Percentiles rank a stretch among this genome's conserved stretches.
Conservation (phyloP, 371 early-diverging fungal genomes). For the Smittium culicis region DNA sequence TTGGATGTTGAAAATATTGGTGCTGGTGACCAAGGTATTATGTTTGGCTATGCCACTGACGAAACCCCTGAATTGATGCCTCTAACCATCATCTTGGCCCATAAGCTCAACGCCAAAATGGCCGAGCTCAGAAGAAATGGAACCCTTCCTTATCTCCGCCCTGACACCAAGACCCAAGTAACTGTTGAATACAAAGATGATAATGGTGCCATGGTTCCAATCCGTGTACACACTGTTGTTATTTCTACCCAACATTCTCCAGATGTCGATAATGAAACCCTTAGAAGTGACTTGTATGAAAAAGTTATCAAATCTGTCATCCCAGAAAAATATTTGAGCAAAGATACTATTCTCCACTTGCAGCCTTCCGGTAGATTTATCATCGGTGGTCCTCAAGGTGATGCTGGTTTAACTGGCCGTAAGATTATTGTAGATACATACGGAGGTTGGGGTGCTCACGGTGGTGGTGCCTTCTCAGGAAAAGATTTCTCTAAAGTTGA, state of each 20-base stretch:
- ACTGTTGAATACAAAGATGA: slow-evolving; percentile 97
- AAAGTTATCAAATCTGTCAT: slow-evolving; percentile 89
- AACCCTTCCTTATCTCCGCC: slow-evolving; percentile 82
- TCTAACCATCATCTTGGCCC: slow-evolving; percentile 85
- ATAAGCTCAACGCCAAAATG: slow-evolving; percentile 94
- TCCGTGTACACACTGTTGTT: slow-evolving; percentile 95
- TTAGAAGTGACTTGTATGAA: slow-evolving; percentile 81
- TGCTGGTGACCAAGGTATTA: slow-evolving; percentile 98
- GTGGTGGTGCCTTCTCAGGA: slow-evolving; percentile 99
- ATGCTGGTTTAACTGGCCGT: slow-evolving; percentile 98
- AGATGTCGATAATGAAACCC: slow-evolving; percentile 65
- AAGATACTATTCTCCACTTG: slow-evolving; percentile 87
- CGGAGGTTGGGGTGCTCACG: slow-evolving; percentile 99
- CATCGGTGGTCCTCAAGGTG: slow-evolving; percentile 99
- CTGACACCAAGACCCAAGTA: slow-evolving; percentile 99
- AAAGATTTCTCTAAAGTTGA: slow-evolving; percentile 99
- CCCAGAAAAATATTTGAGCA: slow-evolving; percentile 78
- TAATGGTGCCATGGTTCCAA: slow-evolving; percentile 81
- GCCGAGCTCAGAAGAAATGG: slow-evolving; percentile 88
- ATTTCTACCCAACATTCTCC: slow-evolving; percentile 96
- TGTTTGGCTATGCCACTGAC: slow-evolving; percentile 96
- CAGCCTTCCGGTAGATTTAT: slow-evolving; percentile 98
- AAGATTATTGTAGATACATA: slow-evolving; percentile 98
- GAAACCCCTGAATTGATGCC: slow-evolving; percentile 99
- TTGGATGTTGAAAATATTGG: slow-evolving; percentile 90